Base-by-base conservation (phyloP, 2,329 filamentous ascomycete species). In the Calonectria multiphialidica region DNA sequence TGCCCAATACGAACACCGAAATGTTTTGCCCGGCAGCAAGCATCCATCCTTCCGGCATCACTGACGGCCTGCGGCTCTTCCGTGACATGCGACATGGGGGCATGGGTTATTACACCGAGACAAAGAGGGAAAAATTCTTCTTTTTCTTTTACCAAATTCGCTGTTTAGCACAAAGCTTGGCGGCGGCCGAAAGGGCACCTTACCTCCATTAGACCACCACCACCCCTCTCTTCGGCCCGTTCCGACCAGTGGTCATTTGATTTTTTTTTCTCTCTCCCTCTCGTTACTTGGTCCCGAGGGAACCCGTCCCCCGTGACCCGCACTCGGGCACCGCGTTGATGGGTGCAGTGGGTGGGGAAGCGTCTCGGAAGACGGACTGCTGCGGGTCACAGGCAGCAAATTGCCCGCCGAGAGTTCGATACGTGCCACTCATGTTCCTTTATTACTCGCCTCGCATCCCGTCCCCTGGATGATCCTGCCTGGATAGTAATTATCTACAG, bases 281-380 rank as follows among this genome's bases (percentile, higher is more conserved):
- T n/a, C n/a, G n/a, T n/a, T n/a, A n/a, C 37, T 40, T 59, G 33
- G 53, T 42, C 63, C 64, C 55, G 40, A 65, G 47, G 30, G 44
- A 50, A 62, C 47, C 33, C 55, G 55, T n/a, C n/a, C 59, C 30
- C 68, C 45, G 50, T 72, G 74, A 66, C 64, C 76, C 71, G 57
- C 71, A 70, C 57, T 78, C 74, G 74, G 74, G 53, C 73, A 69
- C 65, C 62, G 53, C 75, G 70, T 66, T 65, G 50, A 57, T 71
- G 68, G 59, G 61, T 47, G 28, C 8, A n/a, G 5, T 30, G 28
- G 44, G 44, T 44, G 68, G 64, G 28, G 73, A 44, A 44, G 45
- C 37, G 55, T 61, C 66, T 74, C 76, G 74, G 76, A 68, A 68
- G 44, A 72, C 28, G 23, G 44, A 37, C 37, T 25, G 16, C 50